These are phyloP conservation scores for Wickerhamiella occidentalis DNA, from an alignment of 805 yeast genomes.

Conservation along the genomic window DNA sequence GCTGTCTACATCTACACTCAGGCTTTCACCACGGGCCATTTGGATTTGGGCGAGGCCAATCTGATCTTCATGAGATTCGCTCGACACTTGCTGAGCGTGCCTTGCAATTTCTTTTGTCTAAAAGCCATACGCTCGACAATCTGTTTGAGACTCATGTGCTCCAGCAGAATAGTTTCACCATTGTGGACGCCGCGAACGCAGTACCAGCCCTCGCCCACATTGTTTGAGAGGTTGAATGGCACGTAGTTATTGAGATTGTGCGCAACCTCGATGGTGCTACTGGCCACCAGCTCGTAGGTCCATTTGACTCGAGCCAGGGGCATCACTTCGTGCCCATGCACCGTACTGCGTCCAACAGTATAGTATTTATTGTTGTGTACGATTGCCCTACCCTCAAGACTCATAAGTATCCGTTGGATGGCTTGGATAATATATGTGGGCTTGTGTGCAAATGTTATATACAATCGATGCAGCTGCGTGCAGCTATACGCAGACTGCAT, in stretches of 20 bases:
- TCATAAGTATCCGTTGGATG: background rate
- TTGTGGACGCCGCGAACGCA: background rate
- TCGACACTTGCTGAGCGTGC: background rate
- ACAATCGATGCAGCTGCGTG: background rate
- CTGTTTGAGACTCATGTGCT: slow-evolving; percentile 29
- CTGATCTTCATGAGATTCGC: background rate
- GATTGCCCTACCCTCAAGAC: background rate
- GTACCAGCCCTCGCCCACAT: background rate
- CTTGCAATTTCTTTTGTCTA: background rate
- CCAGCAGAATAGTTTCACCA: slow-evolving; percentile 1
- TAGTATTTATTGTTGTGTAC: background rate
- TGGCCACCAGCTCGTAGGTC: background rate
- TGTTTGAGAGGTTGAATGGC: background rate
- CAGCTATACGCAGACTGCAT: too few species aligned
- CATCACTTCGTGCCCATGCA: background rate
- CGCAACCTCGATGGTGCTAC: background rate
- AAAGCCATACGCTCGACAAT: slow-evolving; percentile 37
- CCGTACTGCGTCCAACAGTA: background rate
- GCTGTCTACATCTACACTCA: background rate
- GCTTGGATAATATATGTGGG: too few species aligned
- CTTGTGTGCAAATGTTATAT: slow-evolving; percentile 1
- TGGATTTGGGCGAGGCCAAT: background rate
- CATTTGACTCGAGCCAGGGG: slow-evolving; percentile 1
- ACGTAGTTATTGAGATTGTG: background rate
- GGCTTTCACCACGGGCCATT: too few species aligned